Base-by-base conservation (phyloP, 2,329 filamentous ascomycete species). In the Alternaria hordeiaustralica region DNA sequence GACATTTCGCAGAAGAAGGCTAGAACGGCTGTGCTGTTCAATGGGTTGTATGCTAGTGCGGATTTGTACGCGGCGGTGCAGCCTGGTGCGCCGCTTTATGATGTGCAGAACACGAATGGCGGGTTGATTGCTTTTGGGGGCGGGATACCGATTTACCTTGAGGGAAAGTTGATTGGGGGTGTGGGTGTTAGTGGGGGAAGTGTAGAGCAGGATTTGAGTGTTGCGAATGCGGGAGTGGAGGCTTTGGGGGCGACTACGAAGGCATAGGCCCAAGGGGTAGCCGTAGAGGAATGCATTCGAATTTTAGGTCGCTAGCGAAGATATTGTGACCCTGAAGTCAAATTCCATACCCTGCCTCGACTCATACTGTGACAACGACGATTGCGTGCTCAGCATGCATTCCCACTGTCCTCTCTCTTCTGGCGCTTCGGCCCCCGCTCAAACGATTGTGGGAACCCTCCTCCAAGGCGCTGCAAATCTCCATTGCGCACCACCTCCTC, bases 1-100 rank as follows among this genome's bases (percentile, higher is more conserved):
- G 74, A 76, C 21, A 66, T 77, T 13, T 71, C 68, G 6, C 66
- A 66, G 28, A 76, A 75, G 62, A 77, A 77, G 57, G 73, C 75
- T 12, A 64, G 68, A 15, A 76, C 74, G 3, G 69, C 70, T 4
- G 71, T 75, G 8, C 41, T 76, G 9, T 76, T 76, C 55, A 75
- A 73, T 36, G 75, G 75, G 4, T 9, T 74, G 47, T 53, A 53
- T 41, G 56, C 26, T 10, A 69, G 61, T n/a, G 68, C 56, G 3
- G 62, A 51, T 8, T 43, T 71, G 11, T 71, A 69, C 25, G 58
- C 55, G 8, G 25, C 50, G 8, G 63, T 60, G 8, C 69, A 75
- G 60, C 70, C 71, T 3, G 69, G 71, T 9, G 64, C 62, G 36
- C 44, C 65, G 1, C 51, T 73, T 8, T 75, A 73, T 51, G 71